Percentiles rank a stretch among this genome's conserved stretches.
Conservation (phyloP, 176 grass and related monocot genomes). For the Ananas comosus region DNA sequence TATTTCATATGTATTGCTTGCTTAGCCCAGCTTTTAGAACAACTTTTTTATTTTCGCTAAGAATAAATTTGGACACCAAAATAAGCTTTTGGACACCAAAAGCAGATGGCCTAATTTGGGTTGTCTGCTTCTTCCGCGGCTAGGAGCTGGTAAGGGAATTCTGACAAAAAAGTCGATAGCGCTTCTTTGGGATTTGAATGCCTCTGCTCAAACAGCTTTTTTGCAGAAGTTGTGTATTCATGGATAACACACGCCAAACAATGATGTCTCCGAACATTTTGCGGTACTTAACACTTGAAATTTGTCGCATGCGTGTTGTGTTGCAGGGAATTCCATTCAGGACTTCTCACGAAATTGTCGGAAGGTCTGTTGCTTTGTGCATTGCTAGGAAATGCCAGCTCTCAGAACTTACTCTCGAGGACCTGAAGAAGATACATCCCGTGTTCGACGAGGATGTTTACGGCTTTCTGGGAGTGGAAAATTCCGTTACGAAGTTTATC, state of each 20-base stretch:
- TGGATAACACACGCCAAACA: too few species aligned
- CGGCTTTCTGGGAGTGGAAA: slow-evolving; percentile 71
- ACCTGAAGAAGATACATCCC: slow-evolving; percentile 51
- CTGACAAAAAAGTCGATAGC: too few species aligned
- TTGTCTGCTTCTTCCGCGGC: too few species aligned
- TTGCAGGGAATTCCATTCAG: slow-evolving; percentile 75
- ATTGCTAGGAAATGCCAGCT: slow-evolving; percentile 71
- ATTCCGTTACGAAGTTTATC: slow-evolving; percentile 78
- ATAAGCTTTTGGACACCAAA: too few species aligned
- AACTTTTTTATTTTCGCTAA: neutral
- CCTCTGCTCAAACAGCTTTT: too few species aligned
- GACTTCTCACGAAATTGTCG: slow-evolving; percentile 91
- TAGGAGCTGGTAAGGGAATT: too few species aligned
- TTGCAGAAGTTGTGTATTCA: too few species aligned
- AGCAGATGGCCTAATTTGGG: too few species aligned
- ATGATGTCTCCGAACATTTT: neutral
- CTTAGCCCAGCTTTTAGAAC: neutral
- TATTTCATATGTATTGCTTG: too few species aligned
- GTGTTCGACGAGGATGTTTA: slow-evolving; percentile 77
- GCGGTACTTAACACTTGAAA: neutral
- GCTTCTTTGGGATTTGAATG: too few species aligned
- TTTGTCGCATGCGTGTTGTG: neutral
- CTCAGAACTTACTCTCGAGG: slow-evolving; percentile 54
- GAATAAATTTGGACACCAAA: too few species aligned
- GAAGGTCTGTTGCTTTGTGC: slow-evolving; percentile 72